Base-by-base conservation (phyloP, 495 filamentous ascomycete genomes). In the Penicillium macrosclerotiorum region DNA sequence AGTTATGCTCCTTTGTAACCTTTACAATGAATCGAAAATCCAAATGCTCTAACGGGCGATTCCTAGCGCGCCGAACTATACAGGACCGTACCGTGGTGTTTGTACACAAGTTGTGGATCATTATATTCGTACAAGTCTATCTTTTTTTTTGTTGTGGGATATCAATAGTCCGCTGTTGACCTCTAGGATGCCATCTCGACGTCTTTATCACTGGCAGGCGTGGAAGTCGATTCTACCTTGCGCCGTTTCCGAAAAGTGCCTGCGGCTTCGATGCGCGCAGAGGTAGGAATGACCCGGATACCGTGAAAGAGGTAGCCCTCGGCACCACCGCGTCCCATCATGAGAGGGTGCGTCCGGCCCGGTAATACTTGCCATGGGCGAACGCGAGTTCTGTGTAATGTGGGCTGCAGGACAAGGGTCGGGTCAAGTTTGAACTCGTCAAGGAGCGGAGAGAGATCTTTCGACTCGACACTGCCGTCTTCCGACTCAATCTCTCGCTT, bases 271-370 rank as follows among this genome's bases (percentile, higher is more conserved):
- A 96, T 82, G 55, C 75, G 84, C 6, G 85, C 86, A 50, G 85
- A 75, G 0, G 84, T 80, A 2, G 94, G 93, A 26, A 89, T 64
- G 6, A 93, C 91, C 47, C 83, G 81, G 49, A 84, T 86, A 5
- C 72, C 94, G 47, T 87, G 88, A 57, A 96, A 93, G 14, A 98
- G 65, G 64, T 86, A 97, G 3, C 93, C 93, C 65, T 97, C 90
- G 0, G 90, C 81, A 1, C 93, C 92, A 20, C 93, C 93, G 16
- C 80, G 77, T 37, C 80, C 78, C 32, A 87, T 93, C 93, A 98
- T 98, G 26, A 91, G 55, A 13, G 93, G 93, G 68, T 98, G 93
- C 42, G 93, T 96, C 36, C 93, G 73, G 3, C 90, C 89, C 0
- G 93, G 94, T 22, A 97, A 68, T 1, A 95, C 90, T 71, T 98